Evolutionary conservation across 768 basidiomycete genomes (phyloP).

Genomic region (Omphalotus guepiniiformis): DNA sequence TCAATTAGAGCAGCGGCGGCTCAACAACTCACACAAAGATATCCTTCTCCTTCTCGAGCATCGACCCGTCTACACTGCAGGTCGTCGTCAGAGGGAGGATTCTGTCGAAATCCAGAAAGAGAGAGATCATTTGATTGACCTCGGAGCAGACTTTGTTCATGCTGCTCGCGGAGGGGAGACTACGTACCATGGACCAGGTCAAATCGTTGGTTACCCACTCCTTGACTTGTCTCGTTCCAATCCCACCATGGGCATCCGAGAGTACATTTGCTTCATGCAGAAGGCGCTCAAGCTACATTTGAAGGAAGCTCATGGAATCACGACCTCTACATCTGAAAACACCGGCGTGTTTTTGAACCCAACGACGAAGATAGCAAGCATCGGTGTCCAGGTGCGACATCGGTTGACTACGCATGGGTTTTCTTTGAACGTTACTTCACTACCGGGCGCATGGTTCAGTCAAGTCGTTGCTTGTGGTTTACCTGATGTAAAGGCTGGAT

Average conservation of each 20-base stretch:
- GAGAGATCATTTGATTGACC: constrained; percentile 60
- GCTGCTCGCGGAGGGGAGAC: constrained; percentile 87
- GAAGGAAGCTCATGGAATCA: constrained; percentile 52
- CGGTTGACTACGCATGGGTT: constrained; percentile 95
- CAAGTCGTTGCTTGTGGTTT: constrained; percentile 89
- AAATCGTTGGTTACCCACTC: constrained; percentile 93
- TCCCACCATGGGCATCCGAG: constrained; percentile 66
- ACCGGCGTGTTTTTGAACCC: constrained; percentile 87
- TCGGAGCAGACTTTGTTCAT: constrained; percentile 86
- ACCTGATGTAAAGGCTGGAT: constrained; percentile 74
- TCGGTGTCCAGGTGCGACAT: constrained; percentile 95
- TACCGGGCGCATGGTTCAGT: constrained; percentile 84
- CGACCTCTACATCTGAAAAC: constrained; percentile 61
- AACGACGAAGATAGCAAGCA: constrained; percentile 87
- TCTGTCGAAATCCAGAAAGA: constrained; percentile 53
- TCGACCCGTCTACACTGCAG: constrained; percentile 90
- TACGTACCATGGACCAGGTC: constrained; percentile 97
- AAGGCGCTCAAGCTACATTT: constrained; percentile 63
- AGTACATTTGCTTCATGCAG: constrained; percentile 86
- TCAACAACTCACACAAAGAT: constrained; percentile 43
- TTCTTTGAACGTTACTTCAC: constrained; percentile 80
- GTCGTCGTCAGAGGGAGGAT: constrained; percentile 74
- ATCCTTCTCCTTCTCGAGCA: constrained; percentile 83
- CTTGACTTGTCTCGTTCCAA: constrained; percentile 81
- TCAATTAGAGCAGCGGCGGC: constrained; percentile 53